Conservation (phyloP, 495 filamentous ascomycete genomes). For the Penicillium canescens region DNA sequence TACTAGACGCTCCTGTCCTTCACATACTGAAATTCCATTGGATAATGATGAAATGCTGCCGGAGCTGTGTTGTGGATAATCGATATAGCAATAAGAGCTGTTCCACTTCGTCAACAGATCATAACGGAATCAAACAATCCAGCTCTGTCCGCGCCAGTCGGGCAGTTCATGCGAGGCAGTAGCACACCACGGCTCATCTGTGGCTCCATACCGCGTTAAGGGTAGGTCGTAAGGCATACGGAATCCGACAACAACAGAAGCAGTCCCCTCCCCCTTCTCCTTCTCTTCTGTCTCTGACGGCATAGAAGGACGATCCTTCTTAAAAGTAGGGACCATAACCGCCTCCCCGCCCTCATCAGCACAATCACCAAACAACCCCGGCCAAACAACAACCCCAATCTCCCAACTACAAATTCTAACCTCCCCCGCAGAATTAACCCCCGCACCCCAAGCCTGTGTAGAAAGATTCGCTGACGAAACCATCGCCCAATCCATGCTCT, state of each 20-base stretch:
- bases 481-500: conserved; percentile 79
- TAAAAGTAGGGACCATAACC: conserved; percentile 70
- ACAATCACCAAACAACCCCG: conserved; percentile 54
- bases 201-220: conserved; percentile 58
- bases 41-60: no score
- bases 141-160: conserved; percentile 69
- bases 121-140: conserved; percentile 28
- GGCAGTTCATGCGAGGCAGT: conserved; percentile 58
- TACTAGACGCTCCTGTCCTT: no score
- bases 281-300: conserved; percentile 1
- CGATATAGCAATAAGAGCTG: no score
- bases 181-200: conserved; percentile 79
- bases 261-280: not conserved
- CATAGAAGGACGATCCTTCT: conserved; percentile 50
- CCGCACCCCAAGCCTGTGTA: conserved; percentile 87
- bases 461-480: conserved; percentile 85
- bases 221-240: conserved; percentile 86
- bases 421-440: conserved; percentile 50
- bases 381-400: conserved; percentile 84
- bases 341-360: conserved; percentile 24
- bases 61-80: no score
- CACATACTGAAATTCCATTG: no score
- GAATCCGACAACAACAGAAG: conserved; percentile 55
- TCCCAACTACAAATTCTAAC: conserved; percentile 80
- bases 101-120: no score